phyloP scores from a whole-genome alignment of 208 protist species.

The Wallacemonas sp. region DNA sequence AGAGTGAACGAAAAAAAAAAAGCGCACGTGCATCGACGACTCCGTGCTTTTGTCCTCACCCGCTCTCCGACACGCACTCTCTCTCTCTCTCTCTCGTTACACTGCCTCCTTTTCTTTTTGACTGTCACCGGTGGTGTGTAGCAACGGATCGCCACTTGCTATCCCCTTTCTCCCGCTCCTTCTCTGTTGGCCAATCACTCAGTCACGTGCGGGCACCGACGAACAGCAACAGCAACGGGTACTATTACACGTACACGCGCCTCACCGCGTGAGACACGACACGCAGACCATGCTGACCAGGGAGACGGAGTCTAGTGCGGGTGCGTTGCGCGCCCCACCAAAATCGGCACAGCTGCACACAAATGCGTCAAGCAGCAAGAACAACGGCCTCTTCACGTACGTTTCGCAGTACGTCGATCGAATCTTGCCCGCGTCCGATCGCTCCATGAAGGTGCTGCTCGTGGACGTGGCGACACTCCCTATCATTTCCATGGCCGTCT shows the following conservation, averaged over 20 bases:
- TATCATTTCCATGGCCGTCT: slow-evolving; percentile 94
- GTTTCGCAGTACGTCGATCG: slow-evolving; percentile 63
- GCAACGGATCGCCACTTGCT: not conserved
- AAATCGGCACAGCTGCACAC: not conserved
- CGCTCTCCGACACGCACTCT: too few species aligned
- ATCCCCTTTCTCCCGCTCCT: not conserved
- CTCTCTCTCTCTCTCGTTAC: not conserved
- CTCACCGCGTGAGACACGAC: too few species aligned
- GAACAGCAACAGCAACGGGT: slow-evolving; percentile 5
- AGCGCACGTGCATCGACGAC: too few species aligned
- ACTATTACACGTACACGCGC: too few species aligned
- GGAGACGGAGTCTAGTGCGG: not conserved
- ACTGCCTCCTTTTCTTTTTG: not conserved
- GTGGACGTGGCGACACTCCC: slow-evolving; percentile 93
- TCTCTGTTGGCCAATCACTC: too few species aligned
- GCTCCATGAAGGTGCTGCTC: slow-evolving; percentile 95
- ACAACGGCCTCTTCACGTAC: slow-evolving; percentile 35
- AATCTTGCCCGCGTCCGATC: slow-evolving; percentile 53
- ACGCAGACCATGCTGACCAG: not conserved
- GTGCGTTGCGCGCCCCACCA: not conserved
- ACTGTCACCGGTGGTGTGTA: too few species aligned
- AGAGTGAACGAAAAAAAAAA: too few species aligned
- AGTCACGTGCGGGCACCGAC: too few species aligned
- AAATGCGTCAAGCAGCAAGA: not conserved
- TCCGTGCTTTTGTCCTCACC: too few species aligned